These are phyloP conservation scores for Candida coquimbonensis DNA, from an alignment of 805 yeast genomes.

Conservation along the genomic window DNA sequence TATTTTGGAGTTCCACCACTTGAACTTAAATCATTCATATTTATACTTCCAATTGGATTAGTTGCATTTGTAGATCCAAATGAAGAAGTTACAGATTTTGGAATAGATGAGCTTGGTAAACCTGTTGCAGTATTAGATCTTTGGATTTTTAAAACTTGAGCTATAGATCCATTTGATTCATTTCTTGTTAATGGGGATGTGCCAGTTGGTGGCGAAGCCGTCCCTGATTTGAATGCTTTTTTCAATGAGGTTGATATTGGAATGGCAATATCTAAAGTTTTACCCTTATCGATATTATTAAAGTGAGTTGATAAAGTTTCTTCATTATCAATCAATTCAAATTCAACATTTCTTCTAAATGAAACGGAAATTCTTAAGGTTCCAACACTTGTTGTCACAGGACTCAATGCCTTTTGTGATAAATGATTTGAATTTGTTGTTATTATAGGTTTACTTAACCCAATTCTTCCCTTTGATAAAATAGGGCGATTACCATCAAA, in stretches of 20 bases:
- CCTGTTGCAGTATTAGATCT: slow-evolving; percentile 26
- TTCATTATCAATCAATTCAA: slow-evolving; percentile 62
- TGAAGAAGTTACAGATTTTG: slow-evolving; percentile 23
- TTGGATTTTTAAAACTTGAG: slow-evolving; percentile 33
- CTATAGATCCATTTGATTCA: slow-evolving; percentile 38
- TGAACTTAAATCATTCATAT: slow-evolving; percentile 25
- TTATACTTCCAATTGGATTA: slow-evolving; percentile 15
- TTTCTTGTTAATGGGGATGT: slow-evolving; percentile 30
- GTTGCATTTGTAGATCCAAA: slow-evolving; percentile 16
- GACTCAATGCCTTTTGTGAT: slow-evolving; percentile 55
- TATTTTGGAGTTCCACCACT: slow-evolving; percentile 50
- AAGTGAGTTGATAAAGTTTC: slow-evolving; percentile 54
- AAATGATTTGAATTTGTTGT: slow-evolving; percentile 40
- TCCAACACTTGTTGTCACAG: slow-evolving; percentile 73
- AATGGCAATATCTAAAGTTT: neutral
- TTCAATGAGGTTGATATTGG: slow-evolving; percentile 15
- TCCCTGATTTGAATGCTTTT: slow-evolving; percentile 29
- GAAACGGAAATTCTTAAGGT: slow-evolving; percentile 68
- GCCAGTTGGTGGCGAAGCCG: slow-evolving; percentile 23
- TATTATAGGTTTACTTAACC: slow-evolving; percentile 61
- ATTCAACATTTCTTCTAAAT: slow-evolving; percentile 65
- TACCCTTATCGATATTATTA: slow-evolving; percentile 35
- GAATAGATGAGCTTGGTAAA: slow-evolving; percentile 19
- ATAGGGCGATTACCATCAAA: slow-evolving; percentile 77
- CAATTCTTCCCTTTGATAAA: slow-evolving; percentile 76